phyloP scores from a whole-genome alignment of 305 asterid genomes.

The Solanum hybrid region DNA sequence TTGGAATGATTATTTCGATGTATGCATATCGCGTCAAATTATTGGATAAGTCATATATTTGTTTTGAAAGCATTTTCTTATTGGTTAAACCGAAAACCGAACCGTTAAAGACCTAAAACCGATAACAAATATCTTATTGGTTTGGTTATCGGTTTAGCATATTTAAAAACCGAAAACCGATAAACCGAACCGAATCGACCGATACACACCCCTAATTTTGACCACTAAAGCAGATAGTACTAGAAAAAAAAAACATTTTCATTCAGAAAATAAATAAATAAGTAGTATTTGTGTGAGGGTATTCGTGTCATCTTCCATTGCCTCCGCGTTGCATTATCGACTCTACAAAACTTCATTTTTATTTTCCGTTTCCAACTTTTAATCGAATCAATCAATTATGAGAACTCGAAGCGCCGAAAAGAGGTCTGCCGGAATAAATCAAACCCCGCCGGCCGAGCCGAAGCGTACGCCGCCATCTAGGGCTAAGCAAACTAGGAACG shows the following conservation, averaged over 20 bases:
- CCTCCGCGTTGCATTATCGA: neutral
- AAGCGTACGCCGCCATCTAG: constrained; percentile 13
- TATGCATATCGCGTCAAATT: too few species aligned
- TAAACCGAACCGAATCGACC: too few species aligned
- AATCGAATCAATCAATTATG: constrained; percentile 10
- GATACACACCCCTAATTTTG: neutral
- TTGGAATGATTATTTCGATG: too few species aligned
- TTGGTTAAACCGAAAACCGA: too few species aligned
- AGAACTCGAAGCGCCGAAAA: constrained; percentile 23
- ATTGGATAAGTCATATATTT: too few species aligned
- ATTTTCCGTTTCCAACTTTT: neutral
- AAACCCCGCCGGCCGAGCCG: constrained; percentile 13
- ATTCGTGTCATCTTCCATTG: neutral
- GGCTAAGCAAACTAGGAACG: constrained; percentile 11
- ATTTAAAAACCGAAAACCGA: too few species aligned
- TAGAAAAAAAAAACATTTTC: neutral
- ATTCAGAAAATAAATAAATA: too few species aligned
- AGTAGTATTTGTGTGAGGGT: neutral
- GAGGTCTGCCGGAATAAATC: constrained; percentile 12
- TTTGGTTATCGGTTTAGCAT: too few species aligned
- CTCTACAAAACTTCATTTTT: neutral
- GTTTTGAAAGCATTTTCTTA: too few species aligned
- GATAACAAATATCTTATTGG: too few species aligned
- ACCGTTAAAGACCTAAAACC: too few species aligned
- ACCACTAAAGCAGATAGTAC: neutral